Evolutionary conservation across 495 filamentous ascomycete species (phyloP).

Genomic region (Lophiostoma macrostomum): DNA sequence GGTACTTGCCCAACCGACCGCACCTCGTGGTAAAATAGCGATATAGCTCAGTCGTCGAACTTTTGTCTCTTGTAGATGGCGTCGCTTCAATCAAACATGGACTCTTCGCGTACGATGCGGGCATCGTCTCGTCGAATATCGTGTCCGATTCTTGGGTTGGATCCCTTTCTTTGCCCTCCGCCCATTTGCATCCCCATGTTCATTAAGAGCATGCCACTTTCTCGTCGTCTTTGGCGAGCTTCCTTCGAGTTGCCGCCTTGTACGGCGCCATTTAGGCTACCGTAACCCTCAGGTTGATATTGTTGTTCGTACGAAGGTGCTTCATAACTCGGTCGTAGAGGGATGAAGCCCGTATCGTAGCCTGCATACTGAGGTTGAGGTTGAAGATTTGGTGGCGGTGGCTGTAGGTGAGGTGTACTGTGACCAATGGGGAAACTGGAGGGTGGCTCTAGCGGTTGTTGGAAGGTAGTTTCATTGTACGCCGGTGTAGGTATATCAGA

Average conservation of each 20-base stretch:
- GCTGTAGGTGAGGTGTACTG: conserved; percentile 6
- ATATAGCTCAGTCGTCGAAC: neutral
- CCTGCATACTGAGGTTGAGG: conserved; percentile 34
- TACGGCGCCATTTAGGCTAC: conserved; percentile 42
- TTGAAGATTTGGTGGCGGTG: conserved; percentile 21
- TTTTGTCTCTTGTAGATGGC: neutral
- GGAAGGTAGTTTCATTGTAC: conserved; percentile 61
- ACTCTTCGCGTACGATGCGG: conserved; percentile 29
- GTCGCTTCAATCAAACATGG: conserved; percentile 24
- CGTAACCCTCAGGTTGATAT: conserved; percentile 33
- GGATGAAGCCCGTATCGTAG: conserved; percentile 59
- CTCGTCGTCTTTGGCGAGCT: conserved; percentile 34
- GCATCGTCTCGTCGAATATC: conserved; percentile 7
- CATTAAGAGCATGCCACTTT: conserved; percentile 41
- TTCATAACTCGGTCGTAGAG: conserved; percentile 61
- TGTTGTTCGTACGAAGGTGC: conserved; percentile 34
- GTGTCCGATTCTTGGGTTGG: conserved; percentile 21
- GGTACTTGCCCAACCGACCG: neutral
- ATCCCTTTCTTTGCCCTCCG: conserved; percentile 32
- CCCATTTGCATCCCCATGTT: conserved; percentile 33
- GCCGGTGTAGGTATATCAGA: conserved; percentile 65
- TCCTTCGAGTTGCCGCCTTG: conserved; percentile 22
- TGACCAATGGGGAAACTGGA: conserved; percentile 24
- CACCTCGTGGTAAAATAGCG: neutral
- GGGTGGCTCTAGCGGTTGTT: conserved; percentile 23